A percentile compares a stretch with the other conserved stretches of the same genome.
Evolutionary conservation across 2,329 filamentous ascomycete species (phyloP).

Genomic region (Davidsoniella virescens): DNA sequence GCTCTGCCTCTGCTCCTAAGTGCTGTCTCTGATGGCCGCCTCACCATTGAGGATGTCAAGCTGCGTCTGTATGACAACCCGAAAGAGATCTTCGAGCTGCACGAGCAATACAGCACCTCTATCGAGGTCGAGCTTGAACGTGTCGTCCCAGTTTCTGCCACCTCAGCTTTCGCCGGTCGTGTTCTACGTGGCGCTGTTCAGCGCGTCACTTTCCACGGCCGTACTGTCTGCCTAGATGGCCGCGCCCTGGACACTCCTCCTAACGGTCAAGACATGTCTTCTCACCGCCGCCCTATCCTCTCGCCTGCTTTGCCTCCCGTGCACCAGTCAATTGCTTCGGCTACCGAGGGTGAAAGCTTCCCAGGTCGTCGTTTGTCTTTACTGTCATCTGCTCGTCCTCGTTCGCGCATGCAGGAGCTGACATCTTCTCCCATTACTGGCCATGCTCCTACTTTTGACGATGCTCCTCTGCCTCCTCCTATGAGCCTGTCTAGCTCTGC

Average conservation of each 20-base stretch:
- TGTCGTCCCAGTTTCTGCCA: conserved; percentile 21
- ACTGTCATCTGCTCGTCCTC: conserved; percentile 14
- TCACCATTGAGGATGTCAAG: conserved; percentile 60
- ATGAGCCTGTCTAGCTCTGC: conserved; percentile 7
- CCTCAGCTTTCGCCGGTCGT: conserved; percentile 54
- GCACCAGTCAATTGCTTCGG: conserved; percentile 7
- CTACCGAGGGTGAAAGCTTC: conserved; percentile 7
- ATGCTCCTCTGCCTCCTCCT: conserved; percentile 5
- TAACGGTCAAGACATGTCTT: conserved; percentile 60
- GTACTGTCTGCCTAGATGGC: conserved; percentile 61
- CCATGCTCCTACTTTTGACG: conserved; percentile 5
- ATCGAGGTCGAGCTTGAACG: conserved; percentile 65
- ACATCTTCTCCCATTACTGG: background rate
- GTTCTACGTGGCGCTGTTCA: conserved; percentile 54
- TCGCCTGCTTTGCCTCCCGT: conserved; percentile 41
- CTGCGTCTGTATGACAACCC: conserved; percentile 60
- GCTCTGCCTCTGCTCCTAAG: conserved; percentile 59
- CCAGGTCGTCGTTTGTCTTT: conserved; percentile 19
- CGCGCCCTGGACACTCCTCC: conserved; percentile 36
- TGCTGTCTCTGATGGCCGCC: conserved; percentile 54
- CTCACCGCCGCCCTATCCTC: conserved; percentile 38
- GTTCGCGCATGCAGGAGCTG: conserved; percentile 11
- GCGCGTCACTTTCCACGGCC: conserved; percentile 58
- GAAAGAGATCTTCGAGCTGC: conserved; percentile 66
- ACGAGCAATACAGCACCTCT: conserved; percentile 57